Conservation (phyloP, 2,329 filamentous ascomycete species). For the Neobulgaria alba region DNA sequence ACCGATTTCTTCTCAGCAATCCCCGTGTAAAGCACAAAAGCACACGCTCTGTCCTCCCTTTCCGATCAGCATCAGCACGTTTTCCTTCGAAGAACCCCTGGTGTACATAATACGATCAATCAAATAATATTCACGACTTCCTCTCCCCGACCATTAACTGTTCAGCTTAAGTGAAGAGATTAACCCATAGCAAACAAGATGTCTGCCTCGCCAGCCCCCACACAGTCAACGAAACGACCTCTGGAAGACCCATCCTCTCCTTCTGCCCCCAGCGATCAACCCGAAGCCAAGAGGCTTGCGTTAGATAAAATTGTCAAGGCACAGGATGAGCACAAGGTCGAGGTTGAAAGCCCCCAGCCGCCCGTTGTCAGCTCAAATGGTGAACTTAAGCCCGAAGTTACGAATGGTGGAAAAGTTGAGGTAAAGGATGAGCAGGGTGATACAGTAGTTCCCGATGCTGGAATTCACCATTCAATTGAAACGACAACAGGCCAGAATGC, state of each 20-base stretch:
- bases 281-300: conserved; percentile 92
- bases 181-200: conserved; percentile 45
- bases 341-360: conserved; percentile 30
- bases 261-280: conserved; percentile 82
- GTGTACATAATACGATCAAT: conserved; percentile 69
- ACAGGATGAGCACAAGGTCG: conserved; percentile 36
- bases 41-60: conserved; percentile 30
- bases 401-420: conserved; percentile 42
- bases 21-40: conserved; percentile 20
- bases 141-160: conserved; percentile 34
- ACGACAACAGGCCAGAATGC: conserved; percentile 35
- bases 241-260: conserved; percentile 96
- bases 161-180: conserved; percentile 32
- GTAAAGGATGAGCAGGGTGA: conserved; percentile 56
- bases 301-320: conserved; percentile 72
- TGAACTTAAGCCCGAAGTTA: conserved; percentile 30
- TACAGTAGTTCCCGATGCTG: conserved; percentile 55
- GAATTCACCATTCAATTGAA: conserved; percentile 45
- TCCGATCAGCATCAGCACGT: conserved; percentile 67
- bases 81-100: conserved; percentile 81
- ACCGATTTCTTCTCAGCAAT: conserved; percentile 28
- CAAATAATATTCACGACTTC: conserved; percentile 42
- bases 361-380: conserved; percentile 38
- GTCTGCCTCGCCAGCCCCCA: conserved; percentile 63
- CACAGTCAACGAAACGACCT: conserved; percentile 77